phyloP scores from a whole-genome alignment of 495 filamentous ascomycete genomes.

The Lasiosphaeria ovina region DNA sequence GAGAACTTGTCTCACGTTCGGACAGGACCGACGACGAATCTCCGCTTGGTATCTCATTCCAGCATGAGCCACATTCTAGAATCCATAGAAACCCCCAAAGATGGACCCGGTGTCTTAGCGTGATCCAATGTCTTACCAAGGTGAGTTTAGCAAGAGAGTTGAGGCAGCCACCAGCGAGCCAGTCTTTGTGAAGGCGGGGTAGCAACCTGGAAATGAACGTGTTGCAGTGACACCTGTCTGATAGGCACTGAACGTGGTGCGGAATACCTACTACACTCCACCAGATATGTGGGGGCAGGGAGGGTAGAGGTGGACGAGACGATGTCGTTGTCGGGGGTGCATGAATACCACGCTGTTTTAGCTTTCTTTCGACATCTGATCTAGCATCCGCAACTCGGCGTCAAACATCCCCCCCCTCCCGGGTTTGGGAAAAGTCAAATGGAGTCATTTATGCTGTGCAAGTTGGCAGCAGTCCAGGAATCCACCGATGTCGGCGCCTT shows the following conservation, averaged over 20 bases:
- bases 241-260: neutral
- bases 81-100: too few relatives aligned
- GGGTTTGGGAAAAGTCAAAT: neutral
- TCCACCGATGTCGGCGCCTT: conserved; percentile 15
- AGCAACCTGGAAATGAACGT: neutral
- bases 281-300: neutral
- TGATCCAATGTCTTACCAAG: too few relatives aligned
- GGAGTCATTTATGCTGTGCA: neutral
- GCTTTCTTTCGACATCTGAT: conserved; percentile 2
- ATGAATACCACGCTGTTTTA: neutral
- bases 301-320: too few relatives aligned
- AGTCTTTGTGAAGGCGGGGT: neutral
- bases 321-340: too few relatives aligned
- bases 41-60: too few relatives aligned
- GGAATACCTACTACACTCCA: neutral
- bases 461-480: neutral
- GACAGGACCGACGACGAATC: too few relatives aligned
- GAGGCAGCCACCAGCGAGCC: too few relatives aligned
- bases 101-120: too few relatives aligned
- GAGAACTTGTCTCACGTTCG: too few relatives aligned
- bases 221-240: neutral
- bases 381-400: neutral
- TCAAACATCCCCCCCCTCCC: neutral
- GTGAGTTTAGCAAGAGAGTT: too few relatives aligned
- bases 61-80: too few relatives aligned